Percentiles rank a stretch among this genome's conserved stretches.
phyloP scores from a whole-genome alignment of 2,329 filamentous ascomycete species.

The Dendryphion nanum region DNA sequence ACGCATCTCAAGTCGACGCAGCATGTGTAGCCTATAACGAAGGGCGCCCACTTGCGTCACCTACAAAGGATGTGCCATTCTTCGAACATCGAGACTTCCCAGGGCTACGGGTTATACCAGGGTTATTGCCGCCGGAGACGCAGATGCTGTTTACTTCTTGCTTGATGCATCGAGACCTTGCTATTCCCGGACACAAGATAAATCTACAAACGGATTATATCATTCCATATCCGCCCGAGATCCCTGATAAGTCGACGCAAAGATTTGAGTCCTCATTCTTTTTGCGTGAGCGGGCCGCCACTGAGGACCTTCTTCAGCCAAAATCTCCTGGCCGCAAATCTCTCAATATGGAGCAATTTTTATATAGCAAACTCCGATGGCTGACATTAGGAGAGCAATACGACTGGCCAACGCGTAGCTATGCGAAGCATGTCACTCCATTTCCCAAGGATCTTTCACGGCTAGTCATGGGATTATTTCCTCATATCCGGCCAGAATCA shows the following conservation, averaged over 20 bases:
- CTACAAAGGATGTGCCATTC: constrained; percentile 25
- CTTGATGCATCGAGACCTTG: constrained; percentile 76
- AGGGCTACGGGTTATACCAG: constrained; percentile 72
- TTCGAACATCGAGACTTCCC: constrained; percentile 40
- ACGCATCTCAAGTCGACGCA: constrained; percentile 25
- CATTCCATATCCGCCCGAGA: constrained; percentile 57
- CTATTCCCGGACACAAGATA: constrained; percentile 72
- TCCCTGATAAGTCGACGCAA: constrained; percentile 29
- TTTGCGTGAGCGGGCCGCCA: constrained; percentile 24
- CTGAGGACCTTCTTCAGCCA: constrained; percentile 46
- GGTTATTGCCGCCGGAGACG: constrained; percentile 67
- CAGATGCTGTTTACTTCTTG: constrained; percentile 71
- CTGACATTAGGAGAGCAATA: constrained; percentile 94
- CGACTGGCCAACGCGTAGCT: constrained; percentile 88
- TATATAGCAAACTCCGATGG: constrained; percentile 86
- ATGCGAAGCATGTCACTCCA: constrained; percentile 66
- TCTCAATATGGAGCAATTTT: constrained; percentile 67
- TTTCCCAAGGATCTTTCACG: constrained; percentile 74
- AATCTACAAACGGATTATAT: constrained; percentile 83
- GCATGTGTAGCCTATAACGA: constrained; percentile 33
- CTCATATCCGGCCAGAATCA: constrained; percentile 76
- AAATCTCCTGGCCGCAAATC: constrained; percentile 68
- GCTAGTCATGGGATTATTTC: constrained; percentile 72
- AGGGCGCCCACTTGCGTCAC: constrained; percentile 18
- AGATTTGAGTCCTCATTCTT: constrained; percentile 35